phyloP scores from a whole-genome alignment of 768 basidiomycete species.

The Hypsizygus marmoreus region DNA sequence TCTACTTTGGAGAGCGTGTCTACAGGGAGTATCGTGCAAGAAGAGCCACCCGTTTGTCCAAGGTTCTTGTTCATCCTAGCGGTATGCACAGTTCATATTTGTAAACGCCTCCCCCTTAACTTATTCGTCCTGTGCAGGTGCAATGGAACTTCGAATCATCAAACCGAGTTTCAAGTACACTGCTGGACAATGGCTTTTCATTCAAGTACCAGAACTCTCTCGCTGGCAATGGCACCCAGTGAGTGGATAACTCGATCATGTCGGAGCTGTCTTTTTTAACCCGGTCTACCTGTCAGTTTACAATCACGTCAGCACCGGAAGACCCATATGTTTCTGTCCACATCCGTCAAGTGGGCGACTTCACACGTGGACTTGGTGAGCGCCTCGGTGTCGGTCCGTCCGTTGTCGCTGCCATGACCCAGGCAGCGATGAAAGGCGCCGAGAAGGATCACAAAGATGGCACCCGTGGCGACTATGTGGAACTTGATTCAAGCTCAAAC shows the following conservation, averaged over 20 bases:
- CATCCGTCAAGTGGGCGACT: conserved; percentile 93
- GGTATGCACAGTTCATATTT: conserved; percentile 44
- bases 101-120: conserved; percentile 2
- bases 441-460: conserved; percentile 58
- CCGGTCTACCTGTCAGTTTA: conserved; percentile 60
- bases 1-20: conserved; percentile 87
- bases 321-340: conserved; percentile 92
- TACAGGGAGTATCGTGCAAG: conserved; percentile 84
- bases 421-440: conserved; percentile 73
- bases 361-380: conserved; percentile 80
- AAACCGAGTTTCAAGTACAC: conserved; percentile 93
- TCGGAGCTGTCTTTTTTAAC: conserved; percentile 3
- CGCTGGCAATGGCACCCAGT: conserved; percentile 94
- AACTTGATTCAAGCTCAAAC: conserved; percentile 59
- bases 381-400: conserved; percentile 81
- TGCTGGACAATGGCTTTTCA: conserved; percentile 89
- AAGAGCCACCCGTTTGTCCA: conserved; percentile 74
- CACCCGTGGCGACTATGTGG: conserved; percentile 78
- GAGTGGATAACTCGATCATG: conserved; percentile 31
- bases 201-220: conserved; percentile 87
- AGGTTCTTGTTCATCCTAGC: conserved; percentile 88
- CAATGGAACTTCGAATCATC: conserved; percentile 91
- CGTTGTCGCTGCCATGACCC: conserved; percentile 77
- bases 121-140: conserved; percentile 45
- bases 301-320: conserved; percentile 93